Conservation (phyloP, 768 basidiomycete genomes). For the Brasilioporus rufonigricans region DNA sequence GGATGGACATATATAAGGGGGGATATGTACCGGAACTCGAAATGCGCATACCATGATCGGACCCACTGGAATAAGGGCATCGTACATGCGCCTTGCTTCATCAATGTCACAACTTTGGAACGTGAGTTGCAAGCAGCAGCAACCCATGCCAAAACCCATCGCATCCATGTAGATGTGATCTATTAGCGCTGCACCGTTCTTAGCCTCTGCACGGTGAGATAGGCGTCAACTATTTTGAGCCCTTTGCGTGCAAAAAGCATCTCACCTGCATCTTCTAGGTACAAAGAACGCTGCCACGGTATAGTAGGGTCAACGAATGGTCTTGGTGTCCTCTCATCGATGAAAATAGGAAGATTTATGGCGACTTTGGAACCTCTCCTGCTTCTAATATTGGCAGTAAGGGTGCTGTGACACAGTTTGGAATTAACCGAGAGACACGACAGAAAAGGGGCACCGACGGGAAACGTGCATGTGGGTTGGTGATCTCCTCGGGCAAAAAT, state of each 20-base stretch:
- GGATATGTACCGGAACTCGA: neutral
- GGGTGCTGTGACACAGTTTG: slow-evolving; percentile 56
- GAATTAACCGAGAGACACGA: neutral
- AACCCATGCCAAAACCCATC: slow-evolving; percentile 99
- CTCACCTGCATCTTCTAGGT: slow-evolving; percentile 81
- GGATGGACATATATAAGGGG: slow-evolving; percentile 10
- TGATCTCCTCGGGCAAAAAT: slow-evolving; percentile 93
- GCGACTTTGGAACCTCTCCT: slow-evolving; percentile 91
- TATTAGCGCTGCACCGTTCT: slow-evolving; percentile 79
- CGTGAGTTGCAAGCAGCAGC: slow-evolving; percentile 95
- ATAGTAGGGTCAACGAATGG: slow-evolving; percentile 94
- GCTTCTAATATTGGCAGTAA: slow-evolving; percentile 94
- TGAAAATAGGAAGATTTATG: slow-evolving; percentile 91
- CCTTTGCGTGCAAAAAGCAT: slow-evolving; percentile 5
- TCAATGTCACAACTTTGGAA: slow-evolving; percentile 95
- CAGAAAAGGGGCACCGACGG: slow-evolving; percentile 62
- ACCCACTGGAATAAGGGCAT: slow-evolving; percentile 91
- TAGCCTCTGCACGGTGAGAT: slow-evolving; percentile 59
- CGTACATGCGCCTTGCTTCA: slow-evolving; percentile 92
- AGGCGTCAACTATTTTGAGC: slow-evolving; percentile 7
- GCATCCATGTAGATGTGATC: slow-evolving; percentile 98
- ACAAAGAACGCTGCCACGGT: slow-evolving; percentile 80
- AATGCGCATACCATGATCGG: slow-evolving; percentile 78
- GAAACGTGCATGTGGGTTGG: slow-evolving; percentile 96
- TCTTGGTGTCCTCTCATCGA: slow-evolving; percentile 81